phyloP scores from a whole-genome alignment of 2,329 filamentous ascomycete genomes.

The Fusarium odoratissimum region DNA sequence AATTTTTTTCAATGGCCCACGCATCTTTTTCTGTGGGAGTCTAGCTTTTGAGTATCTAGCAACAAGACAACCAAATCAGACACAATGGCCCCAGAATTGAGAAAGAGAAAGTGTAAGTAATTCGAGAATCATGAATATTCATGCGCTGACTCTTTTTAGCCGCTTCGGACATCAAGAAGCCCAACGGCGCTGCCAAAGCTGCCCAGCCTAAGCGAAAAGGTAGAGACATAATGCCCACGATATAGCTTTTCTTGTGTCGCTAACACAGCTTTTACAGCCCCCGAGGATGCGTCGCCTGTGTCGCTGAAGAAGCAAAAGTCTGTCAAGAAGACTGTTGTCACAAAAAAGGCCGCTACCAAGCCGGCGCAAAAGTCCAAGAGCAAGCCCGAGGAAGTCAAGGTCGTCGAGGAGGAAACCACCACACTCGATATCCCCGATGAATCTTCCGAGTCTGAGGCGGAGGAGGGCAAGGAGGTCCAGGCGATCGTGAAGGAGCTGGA shows the following conservation, averaged over 20 bases:
- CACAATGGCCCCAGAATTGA: conserved; percentile 61
- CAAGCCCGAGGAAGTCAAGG: conserved; percentile 46
- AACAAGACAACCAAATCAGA: conserved; percentile 35
- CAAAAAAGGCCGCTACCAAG: conserved; percentile 49
- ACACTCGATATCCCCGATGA: conserved; percentile 49
- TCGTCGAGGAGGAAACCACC: conserved; percentile 45
- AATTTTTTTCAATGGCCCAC: conserved; percentile 48
- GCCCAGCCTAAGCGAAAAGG: conserved; percentile 54
- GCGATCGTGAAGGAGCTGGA: conserved; percentile 59
- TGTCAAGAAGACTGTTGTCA: conserved; percentile 46
- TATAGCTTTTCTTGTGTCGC: conserved; percentile 6
- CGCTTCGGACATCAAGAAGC: conserved; percentile 47
- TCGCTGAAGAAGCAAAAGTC: conserved; percentile 60
- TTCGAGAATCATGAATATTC: background rate
- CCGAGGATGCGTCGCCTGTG: conserved; percentile 58
- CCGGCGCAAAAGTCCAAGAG: conserved; percentile 48
- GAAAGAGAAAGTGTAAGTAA: conserved; percentile 52
- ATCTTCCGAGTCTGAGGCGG: conserved; percentile 52
- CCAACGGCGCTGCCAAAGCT: conserved; percentile 48
- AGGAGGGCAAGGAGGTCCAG: conserved; percentile 56
- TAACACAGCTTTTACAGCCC: conserved; percentile 50
- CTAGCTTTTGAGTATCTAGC: conserved; percentile 34
- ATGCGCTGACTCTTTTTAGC: conserved; percentile 42
- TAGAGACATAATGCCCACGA: conserved; percentile 35
- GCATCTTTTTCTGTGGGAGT: conserved; percentile 42